Conservation (phyloP, 768 basidiomycete species). For the Udeniomyces megalosporus region DNA sequence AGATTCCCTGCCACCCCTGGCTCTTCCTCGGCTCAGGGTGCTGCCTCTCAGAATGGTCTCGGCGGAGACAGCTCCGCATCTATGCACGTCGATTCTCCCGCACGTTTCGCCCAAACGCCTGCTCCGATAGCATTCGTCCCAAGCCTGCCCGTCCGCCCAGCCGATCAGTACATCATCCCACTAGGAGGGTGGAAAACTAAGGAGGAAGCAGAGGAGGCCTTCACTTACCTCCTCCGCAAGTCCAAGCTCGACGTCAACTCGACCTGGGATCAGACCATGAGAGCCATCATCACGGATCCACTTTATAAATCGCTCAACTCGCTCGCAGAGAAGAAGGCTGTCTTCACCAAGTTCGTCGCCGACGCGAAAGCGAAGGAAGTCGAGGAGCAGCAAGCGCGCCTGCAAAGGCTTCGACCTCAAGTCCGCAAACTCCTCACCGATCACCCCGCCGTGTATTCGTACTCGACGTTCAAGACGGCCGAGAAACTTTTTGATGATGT, state of each 20-base stretch:
- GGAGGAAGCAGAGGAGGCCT: slow-evolving; percentile 88
- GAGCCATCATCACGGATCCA: slow-evolving; percentile 94
- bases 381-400: slow-evolving; percentile 65
- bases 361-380: slow-evolving; percentile 62
- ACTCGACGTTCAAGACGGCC: slow-evolving; percentile 77
- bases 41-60: too few relatives aligned
- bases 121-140: slow-evolving; percentile 55
- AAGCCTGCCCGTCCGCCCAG: slow-evolving; percentile 50
- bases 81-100: neutral
- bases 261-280: slow-evolving; percentile 98
- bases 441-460: slow-evolving; percentile 76
- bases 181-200: slow-evolving; percentile 72
- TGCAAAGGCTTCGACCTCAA: slow-evolving; percentile 69
- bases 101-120: neutral
- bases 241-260: slow-evolving; percentile 78
- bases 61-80: neutral
- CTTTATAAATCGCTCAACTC: slow-evolving; percentile 86
- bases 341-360: slow-evolving; percentile 66
- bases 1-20: too few relatives aligned
- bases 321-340: slow-evolving; percentile 81
- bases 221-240: slow-evolving; percentile 72
- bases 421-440: slow-evolving; percentile 70
- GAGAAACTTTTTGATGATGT: slow-evolving; percentile 72
- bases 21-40: too few relatives aligned
- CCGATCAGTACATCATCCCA: slow-evolving; percentile 44